Conservation (phyloP, 2,329 filamentous ascomycete species). For the Scorias spongiosa region DNA sequence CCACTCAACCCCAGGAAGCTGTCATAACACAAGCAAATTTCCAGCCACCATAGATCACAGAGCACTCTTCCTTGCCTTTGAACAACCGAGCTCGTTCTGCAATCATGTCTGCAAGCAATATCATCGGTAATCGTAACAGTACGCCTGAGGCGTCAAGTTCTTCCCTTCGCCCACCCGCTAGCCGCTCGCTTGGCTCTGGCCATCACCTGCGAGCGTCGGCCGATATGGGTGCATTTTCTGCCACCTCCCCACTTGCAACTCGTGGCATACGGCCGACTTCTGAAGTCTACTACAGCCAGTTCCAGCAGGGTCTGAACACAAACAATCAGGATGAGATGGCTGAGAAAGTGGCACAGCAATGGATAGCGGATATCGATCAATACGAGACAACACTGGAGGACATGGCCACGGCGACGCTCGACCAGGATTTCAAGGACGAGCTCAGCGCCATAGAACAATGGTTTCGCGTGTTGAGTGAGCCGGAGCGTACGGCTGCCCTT, state of each 20-base stretch:
- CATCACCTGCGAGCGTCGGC: conserved; percentile 88
- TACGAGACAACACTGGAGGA: conserved; percentile 98
- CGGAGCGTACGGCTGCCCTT: conserved; percentile 84
- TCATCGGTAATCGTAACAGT: conserved; percentile 72
- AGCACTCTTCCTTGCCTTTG: not conserved
- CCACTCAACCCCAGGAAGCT: conserved; percentile 10
- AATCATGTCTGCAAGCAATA: conserved; percentile 32
- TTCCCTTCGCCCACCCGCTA: conserved; percentile 67
- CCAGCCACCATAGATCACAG: conserved; percentile 1
- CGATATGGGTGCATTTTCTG: conserved; percentile 73
- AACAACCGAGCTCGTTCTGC: conserved; percentile 1
- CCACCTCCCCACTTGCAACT: conserved; percentile 49
- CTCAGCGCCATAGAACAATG: conserved; percentile 98
- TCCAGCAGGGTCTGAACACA: conserved; percentile 52
- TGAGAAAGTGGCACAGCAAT: conserved; percentile 91
- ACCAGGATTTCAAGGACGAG: conserved; percentile 99
- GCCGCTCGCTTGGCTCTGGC: conserved; percentile 57
- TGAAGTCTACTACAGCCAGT: conserved; percentile 75
- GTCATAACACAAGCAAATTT: conserved; percentile 2
- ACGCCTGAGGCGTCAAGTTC: conserved; percentile 81
- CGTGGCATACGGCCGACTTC: conserved; percentile 83
- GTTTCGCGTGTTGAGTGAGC: conserved; percentile 95
- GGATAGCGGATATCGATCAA: conserved; percentile 97
- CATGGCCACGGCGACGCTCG: conserved; percentile 95
- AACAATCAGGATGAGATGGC: conserved; percentile 65